Conservation (phyloP, 2,329 filamentous ascomycete species). For the Talaromyces rugulosus region DNA sequence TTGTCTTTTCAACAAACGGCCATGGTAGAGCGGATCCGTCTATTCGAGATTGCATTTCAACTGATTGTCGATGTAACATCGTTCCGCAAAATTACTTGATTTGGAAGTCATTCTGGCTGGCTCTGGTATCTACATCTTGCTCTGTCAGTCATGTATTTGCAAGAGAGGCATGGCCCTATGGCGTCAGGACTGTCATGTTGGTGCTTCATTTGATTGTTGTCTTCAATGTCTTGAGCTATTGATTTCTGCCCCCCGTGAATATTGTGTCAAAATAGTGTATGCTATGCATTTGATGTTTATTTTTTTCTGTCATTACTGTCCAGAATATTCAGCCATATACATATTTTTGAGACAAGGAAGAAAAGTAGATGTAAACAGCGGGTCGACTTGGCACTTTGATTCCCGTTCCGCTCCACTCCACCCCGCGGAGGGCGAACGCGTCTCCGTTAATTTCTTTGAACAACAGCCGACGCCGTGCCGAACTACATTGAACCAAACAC, state of each 20-base stretch:
- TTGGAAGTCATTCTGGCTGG: neutral
- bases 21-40: neutral
- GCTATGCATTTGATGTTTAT: neutral
- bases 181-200: neutral
- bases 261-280: neutral
- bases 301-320: neutral
- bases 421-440: neutral
- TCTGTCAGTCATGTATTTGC: neutral
- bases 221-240: neutral
- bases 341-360: neutral
- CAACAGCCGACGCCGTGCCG: neutral
- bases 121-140: neutral
- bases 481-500: neutral
- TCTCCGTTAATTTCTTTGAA: neutral
- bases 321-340: neutral
- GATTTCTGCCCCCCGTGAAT: neutral
- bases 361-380: neutral
- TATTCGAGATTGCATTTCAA: neutral
- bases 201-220: neutral
- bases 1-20: neutral
- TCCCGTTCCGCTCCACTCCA: neutral
- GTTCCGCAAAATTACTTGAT: neutral
- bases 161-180: neutral
- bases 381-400: neutral
- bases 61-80: neutral